Base-by-base conservation (phyloP, 768 basidiomycete species). In the Mycena indigotica region DNA sequence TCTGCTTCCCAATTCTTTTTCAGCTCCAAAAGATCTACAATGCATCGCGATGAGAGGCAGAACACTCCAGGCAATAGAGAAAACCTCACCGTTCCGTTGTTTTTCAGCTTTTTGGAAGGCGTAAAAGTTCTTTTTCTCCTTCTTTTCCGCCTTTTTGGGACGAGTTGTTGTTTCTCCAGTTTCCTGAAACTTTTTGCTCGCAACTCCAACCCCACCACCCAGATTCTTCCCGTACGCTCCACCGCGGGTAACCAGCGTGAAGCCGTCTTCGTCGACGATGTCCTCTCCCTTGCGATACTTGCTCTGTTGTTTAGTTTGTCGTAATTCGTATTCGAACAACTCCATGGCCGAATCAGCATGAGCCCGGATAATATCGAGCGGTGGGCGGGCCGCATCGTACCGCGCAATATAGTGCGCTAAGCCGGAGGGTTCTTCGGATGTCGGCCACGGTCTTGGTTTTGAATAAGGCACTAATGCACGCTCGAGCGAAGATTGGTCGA, bases 241-340 rank as follows among this genome's bases (percentile, higher is more conserved):
- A 4, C 93, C 92, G 32, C 95, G 81, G n/a, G 88, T 91, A 30
- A 98, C 95, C 13, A 98, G 83, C 12, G 93, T 96, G 70, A 96
- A 98, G 2, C 95, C 95, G 60, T 98, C 95, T 58, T 91, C 93
- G 69, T 98, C 95, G 40, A 96, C 90, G 55, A 96, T 80, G 5
- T 90, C 93, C 66, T 93, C 93, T 21, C 92, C 91, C 68, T 92
- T 91, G 63, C 76, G 80, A 67, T 89, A 91, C 67, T 84, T 79
- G 23, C 84, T 83, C 67, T 81, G 80, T 62, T 82, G 84, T 68
- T 79, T 85, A 61, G 74, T 74, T 70, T 83, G 84, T 26, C 83
- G 82, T 38, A 82, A 74, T 56, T 88, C 81, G 68, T 86, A 85
- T 66, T 96, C 95, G 76, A 85, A 94, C 24, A 84, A 75, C 28